Conservation (phyloP, 257 asterid species). For the Apocynum venetum region DNA sequence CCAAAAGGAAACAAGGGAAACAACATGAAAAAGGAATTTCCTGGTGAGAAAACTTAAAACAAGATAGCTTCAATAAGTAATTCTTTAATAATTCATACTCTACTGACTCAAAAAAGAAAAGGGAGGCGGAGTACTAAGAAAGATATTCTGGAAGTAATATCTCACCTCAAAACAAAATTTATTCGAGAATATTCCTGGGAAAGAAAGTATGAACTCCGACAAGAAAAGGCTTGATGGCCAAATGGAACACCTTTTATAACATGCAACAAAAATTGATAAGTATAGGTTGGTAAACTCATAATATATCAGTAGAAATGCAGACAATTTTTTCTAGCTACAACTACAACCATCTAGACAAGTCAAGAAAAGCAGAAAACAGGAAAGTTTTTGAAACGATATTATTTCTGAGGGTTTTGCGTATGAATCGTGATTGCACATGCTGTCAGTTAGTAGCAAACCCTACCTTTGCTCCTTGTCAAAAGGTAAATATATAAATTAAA, state of each 20-base stretch:
- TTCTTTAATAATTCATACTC: not conserved
- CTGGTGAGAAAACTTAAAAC: not conserved
- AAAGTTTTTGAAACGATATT: not conserved
- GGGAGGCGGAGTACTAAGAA: slow-evolving; percentile 3
- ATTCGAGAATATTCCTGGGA: slow-evolving; percentile 62
- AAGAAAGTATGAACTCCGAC: slow-evolving; percentile 89
- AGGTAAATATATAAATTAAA: not conserved
- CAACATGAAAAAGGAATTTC: not conserved
- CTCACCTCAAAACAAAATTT: slow-evolving; percentile 95
- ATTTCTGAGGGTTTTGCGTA: not conserved
- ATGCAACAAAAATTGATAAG: slow-evolving; percentile 12
- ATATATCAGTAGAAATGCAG: not conserved
- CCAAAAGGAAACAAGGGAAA: not conserved
- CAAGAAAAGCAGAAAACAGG: not conserved
- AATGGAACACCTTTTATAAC: slow-evolving; percentile 68
- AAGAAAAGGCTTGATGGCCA: slow-evolving; percentile 96
- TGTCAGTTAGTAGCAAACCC: not conserved
- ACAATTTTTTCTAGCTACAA: not conserved
- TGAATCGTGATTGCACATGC: no score
- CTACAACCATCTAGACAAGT: not conserved
- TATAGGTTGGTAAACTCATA: not conserved
- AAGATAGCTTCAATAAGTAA: not conserved
- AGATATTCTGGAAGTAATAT: slow-evolving; percentile 9
- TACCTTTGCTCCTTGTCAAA: not conserved
- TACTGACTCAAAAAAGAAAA: not conserved